Conservation (phyloP, 495 filamentous ascomycete species). For the Parathielavia appendiculata region DNA sequence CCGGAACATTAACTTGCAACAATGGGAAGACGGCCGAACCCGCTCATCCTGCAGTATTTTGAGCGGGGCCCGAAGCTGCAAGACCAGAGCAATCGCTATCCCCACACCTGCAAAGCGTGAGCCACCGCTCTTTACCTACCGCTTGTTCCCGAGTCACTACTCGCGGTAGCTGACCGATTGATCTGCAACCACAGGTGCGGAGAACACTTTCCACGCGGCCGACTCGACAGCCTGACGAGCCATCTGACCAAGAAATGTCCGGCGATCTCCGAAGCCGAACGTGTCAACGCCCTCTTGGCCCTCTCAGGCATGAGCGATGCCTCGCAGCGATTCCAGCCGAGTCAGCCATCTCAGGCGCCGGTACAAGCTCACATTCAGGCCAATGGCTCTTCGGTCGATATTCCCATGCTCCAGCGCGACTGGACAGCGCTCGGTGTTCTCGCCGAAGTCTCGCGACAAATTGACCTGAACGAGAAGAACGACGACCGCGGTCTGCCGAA, state of each 20-base stretch:
- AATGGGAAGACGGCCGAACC: conserved; percentile 80
- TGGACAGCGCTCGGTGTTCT: conserved; percentile 75
- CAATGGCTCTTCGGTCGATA: conserved; percentile 28
- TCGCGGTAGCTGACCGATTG: not conserved
- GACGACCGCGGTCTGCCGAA: conserved; percentile 34
- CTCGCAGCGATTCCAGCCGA: conserved; percentile 26
- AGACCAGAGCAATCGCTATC: conserved; percentile 81
- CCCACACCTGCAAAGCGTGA: conserved; percentile 72
- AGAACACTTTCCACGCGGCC: conserved; percentile 77
- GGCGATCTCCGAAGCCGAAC: conserved; percentile 60
- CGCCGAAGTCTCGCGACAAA: conserved; percentile 74
- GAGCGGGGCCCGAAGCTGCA: conserved; percentile 74
- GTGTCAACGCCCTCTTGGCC: conserved; percentile 57
- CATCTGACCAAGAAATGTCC: conserved; percentile 81
- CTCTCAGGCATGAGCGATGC: conserved; percentile 39
- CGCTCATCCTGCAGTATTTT: conserved; percentile 78
- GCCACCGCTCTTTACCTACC: conserved; percentile 11
- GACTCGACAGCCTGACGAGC: conserved; percentile 69
- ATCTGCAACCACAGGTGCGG: conserved; percentile 49
- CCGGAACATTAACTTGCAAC: conserved; percentile 18
- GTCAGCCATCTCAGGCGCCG: conserved; percentile 22
- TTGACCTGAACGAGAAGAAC: conserved; percentile 51
- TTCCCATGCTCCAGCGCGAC: conserved; percentile 31
- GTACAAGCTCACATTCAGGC: conserved; percentile 39
- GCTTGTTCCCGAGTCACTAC: conserved; percentile 3